Evolutionary conservation across 2,329 filamentous ascomycete species (phyloP).

Genomic region (Aspergillus tamarii): DNA sequence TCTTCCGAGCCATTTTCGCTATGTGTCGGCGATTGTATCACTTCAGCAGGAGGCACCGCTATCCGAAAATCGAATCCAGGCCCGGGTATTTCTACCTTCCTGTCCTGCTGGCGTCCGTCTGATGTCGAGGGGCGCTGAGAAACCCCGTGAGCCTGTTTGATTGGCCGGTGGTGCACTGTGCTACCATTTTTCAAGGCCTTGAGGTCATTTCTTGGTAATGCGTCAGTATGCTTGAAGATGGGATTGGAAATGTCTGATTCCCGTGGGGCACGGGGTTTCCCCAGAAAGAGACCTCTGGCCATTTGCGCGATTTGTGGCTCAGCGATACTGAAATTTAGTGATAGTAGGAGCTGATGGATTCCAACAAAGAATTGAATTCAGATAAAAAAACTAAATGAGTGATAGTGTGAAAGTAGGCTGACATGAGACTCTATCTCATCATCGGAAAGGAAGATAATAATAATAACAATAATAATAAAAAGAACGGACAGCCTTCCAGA

Average conservation of each 20-base stretch:
- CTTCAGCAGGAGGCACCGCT: constrained; percentile 30
- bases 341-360: neutral
- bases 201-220: constrained; percentile 35
- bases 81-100: constrained; percentile 17
- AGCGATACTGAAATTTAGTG: neutral
- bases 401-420: constrained; percentile 11
- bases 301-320: constrained; percentile 23
- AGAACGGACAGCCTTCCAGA: constrained; percentile 46
- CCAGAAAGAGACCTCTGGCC: constrained; percentile 33
- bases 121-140: constrained; percentile 27
- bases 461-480: constrained; percentile 24
- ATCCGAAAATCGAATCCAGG: constrained; percentile 37
- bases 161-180: constrained; percentile 14
- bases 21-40: constrained; percentile 18
- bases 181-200: constrained; percentile 19
- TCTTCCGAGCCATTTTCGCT: constrained; percentile 35
- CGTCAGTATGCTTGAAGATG: constrained; percentile 36
- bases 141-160: constrained; percentile 18
- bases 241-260: constrained; percentile 36
- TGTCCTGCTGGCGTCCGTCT: constrained; percentile 21
- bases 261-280: constrained; percentile 33
- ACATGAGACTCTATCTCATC: constrained; percentile 19
- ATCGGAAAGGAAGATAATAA: constrained; percentile 5
- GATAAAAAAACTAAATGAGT: constrained; percentile 14
- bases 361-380: constrained; percentile 8